phyloP scores from a whole-genome alignment of 208 protist genomes.

The Trypanosoma melophagium region DNA sequence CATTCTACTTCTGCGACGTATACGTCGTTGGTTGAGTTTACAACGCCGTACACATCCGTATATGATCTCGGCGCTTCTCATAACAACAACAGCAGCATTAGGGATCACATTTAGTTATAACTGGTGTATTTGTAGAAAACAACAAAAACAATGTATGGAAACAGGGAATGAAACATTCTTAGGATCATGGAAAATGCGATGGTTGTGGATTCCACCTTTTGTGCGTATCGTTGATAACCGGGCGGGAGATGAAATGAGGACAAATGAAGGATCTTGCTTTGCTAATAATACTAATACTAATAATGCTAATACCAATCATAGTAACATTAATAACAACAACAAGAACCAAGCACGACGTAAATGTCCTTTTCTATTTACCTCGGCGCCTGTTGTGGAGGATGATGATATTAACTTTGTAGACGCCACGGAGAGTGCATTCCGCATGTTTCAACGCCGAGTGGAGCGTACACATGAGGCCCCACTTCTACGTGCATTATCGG shows the following conservation, averaged over 20 bases:
- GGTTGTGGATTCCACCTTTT: neutral
- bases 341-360: neutral
- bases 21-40: neutral
- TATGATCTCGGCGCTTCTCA: neutral
- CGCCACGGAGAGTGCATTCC: slow-evolving; percentile 47
- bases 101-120: neutral
- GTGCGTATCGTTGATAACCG: too few relatives aligned
- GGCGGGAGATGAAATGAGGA: too few relatives aligned
- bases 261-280: too few relatives aligned
- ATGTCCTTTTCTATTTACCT: neutral
- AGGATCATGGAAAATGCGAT: neutral
- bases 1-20: neutral
- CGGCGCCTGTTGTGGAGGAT: slow-evolving; percentile 15
- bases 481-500: slow-evolving; percentile 32
- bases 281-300: too few relatives aligned
- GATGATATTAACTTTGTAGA: slow-evolving; percentile 58
- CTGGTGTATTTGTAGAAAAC: neutral
- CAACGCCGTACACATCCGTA: neutral
- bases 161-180: too few relatives aligned
- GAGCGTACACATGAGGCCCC: slow-evolving; percentile 39
- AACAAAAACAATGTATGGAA: too few relatives aligned
- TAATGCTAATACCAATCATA: too few relatives aligned
- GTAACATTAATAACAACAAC: neutral
- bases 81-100: neutral
- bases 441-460: slow-evolving; percentile 34